Conservation (phyloP, 495 filamentous ascomycete species). For the Hypoxylon perforatum region DNA sequence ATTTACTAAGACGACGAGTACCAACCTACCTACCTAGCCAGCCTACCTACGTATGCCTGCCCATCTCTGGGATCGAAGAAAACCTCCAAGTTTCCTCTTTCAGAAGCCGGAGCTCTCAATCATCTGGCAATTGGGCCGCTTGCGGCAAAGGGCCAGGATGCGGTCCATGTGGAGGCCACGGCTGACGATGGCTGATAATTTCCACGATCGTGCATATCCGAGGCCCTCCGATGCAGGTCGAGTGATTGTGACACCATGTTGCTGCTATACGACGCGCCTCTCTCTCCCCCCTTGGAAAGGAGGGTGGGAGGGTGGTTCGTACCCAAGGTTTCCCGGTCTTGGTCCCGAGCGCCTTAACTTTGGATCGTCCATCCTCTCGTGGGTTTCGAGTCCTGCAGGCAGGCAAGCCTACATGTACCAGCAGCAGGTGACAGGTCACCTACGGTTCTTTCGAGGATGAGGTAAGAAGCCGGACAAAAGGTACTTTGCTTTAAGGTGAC, state of each 20-base stretch:
- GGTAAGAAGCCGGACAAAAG: no score
- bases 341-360: neutral
- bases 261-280: neutral
- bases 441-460: no score
- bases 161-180: neutral
- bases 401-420: no score
- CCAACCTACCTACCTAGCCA: neutral
- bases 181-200: conserved; percentile 9
- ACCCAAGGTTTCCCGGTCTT: neutral
- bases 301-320: neutral
- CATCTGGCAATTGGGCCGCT: conserved; percentile 23
- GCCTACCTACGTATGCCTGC: no score
- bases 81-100: conserved; percentile 3
- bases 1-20: conserved; percentile 6
- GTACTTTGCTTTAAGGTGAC: no score
- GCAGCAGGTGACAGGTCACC: no score
- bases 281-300: no score
- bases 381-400: no score
- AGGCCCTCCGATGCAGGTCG: conserved; percentile 25
- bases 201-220: conserved; percentile 23
- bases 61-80: no score
- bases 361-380: no score
- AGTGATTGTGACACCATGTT: conserved; percentile 21
- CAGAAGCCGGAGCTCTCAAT: neutral
- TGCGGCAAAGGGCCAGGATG: conserved; percentile 10